Percentiles rank a stretch among this genome's conserved stretches.
Conservation (phyloP, 164 flowering plant species). For the Vitis labrusca region DNA sequence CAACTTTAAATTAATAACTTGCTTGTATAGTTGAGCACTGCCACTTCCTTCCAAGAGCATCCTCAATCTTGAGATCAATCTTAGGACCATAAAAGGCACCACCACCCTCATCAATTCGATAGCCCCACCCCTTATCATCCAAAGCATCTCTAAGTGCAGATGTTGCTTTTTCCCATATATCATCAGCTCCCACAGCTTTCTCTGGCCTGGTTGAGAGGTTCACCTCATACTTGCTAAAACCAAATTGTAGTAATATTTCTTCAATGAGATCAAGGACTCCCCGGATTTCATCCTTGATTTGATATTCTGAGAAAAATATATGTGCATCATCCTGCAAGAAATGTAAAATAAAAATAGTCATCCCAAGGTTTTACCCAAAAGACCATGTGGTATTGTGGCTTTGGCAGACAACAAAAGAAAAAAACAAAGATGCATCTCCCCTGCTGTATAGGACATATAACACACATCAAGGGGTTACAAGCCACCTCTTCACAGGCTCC, state of each 20-base stretch:
- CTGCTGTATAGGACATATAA: not conserved
- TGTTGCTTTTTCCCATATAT: conserved; percentile 95
- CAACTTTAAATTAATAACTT: conserved; percentile 14
- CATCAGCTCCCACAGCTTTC: conserved; percentile 84
- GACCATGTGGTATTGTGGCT: too few relatives aligned
- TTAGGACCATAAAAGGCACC: conserved; percentile 99
- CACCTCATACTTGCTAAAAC: conserved; percentile 84
- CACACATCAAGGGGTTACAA: not conserved
- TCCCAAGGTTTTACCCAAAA: not conserved
- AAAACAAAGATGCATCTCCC: not conserved
- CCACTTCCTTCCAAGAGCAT: conserved; percentile 99
- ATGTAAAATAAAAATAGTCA: not conserved
- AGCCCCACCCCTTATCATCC: conserved; percentile 89
- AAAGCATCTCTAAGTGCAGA: conserved; percentile 88
- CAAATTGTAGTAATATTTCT: conserved; percentile 81
- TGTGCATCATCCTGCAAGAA: conserved; percentile 95
- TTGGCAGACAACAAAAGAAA: too few relatives aligned
- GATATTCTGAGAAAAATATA: conserved; percentile 89
- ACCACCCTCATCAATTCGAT: conserved; percentile 92
- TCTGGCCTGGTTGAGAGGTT: conserved; percentile 96
- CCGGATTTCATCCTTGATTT: conserved; percentile 92
- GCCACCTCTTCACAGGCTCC: not conserved
- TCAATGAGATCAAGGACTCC: conserved; percentile 95
- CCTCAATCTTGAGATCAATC: conserved; percentile 97
- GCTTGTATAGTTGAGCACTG: conserved; percentile 97